Percentiles rank a stretch among this genome's conserved stretches.
phyloP scores from a whole-genome alignment of 2,329 filamentous ascomycete species.

The Calonectria hongkongensis region DNA sequence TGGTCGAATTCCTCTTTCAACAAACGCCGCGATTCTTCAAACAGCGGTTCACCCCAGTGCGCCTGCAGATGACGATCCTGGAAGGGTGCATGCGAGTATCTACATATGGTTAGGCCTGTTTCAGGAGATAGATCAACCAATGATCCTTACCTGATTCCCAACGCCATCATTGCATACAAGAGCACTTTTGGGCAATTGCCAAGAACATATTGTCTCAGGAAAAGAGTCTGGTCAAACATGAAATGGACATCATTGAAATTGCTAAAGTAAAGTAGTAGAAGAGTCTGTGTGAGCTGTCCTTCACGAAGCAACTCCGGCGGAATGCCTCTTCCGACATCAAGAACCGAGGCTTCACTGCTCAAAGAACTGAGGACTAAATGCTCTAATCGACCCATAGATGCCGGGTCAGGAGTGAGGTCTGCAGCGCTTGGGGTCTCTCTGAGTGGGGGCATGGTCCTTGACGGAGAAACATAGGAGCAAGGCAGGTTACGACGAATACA shows the following conservation, averaged over 20 bases:
- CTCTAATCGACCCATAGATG: not conserved
- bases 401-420: not conserved
- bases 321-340: conserved; percentile 35
- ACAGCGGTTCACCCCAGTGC: conserved; percentile 24
- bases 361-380: conserved; percentile 20
- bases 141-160: conserved; percentile 23
- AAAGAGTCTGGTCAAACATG: conserved; percentile 38
- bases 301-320: conserved; percentile 36
- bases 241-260: conserved; percentile 40
- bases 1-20: conserved; percentile 21
- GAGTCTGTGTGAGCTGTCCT: conserved; percentile 36
- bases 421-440: not conserved
- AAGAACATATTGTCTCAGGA: conserved; percentile 27
- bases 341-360: conserved; percentile 22
- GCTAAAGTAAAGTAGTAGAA: conserved; percentile 40
- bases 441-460: not conserved
- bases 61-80: conserved; percentile 4
- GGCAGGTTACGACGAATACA: not conserved
- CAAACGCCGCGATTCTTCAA: conserved; percentile 4
- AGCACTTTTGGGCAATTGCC: conserved; percentile 33
- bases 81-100: conserved; percentile 30
- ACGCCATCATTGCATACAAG: conserved; percentile 28
- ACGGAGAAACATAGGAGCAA: conserved; percentile 6
- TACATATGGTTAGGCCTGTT: not conserved
- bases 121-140: not conserved